Evolutionary conservation across 495 filamentous ascomycete species (phyloP).

Genomic region (Lophiostoma macrostomum): DNA sequence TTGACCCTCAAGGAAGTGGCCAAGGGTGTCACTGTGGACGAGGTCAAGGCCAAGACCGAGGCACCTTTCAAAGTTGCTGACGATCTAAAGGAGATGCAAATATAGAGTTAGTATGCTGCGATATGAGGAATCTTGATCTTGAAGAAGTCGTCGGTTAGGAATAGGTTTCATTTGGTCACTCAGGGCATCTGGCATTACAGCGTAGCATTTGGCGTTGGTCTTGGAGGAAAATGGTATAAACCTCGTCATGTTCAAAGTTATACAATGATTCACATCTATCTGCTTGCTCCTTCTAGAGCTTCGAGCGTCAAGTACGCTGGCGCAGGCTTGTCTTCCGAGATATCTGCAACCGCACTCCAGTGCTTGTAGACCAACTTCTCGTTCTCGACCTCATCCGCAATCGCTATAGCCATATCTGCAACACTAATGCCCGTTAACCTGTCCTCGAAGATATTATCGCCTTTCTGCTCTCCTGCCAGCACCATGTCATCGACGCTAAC

Average conservation of each 20-base stretch:
- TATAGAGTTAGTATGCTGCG: background rate
- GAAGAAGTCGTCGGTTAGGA: too few species aligned
- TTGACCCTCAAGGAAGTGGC: slow-evolving; percentile 68
- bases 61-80: slow-evolving; percentile 52
- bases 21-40: slow-evolving; percentile 52
- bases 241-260: background rate
- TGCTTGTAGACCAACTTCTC: slow-evolving; percentile 33
- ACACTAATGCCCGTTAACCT: slow-evolving; percentile 34
- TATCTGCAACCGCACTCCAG: slow-evolving; percentile 35
- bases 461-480: slow-evolving; percentile 22
- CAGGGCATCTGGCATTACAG: too few species aligned
- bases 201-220: slow-evolving; percentile 8
- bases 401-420: slow-evolving; percentile 36
- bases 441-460: slow-evolving; percentile 29
- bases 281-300: slow-evolving; percentile 13
- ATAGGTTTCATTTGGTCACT: slow-evolving; percentile 7
- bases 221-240: background rate
- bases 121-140: background rate
- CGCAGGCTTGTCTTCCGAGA: slow-evolving; percentile 26
- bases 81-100: slow-evolving; percentile 48
- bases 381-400: slow-evolving; percentile 37
- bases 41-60: slow-evolving; percentile 55
- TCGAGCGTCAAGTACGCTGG: slow-evolving; percentile 22
- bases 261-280: background rate
- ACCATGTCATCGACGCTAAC: slow-evolving; percentile 33